Evolutionary conservation across 2,329 filamentous ascomycete species (phyloP), one percentile per base, ranked within the genome.

Genomic region (Diaporthe sp.): DNA sequence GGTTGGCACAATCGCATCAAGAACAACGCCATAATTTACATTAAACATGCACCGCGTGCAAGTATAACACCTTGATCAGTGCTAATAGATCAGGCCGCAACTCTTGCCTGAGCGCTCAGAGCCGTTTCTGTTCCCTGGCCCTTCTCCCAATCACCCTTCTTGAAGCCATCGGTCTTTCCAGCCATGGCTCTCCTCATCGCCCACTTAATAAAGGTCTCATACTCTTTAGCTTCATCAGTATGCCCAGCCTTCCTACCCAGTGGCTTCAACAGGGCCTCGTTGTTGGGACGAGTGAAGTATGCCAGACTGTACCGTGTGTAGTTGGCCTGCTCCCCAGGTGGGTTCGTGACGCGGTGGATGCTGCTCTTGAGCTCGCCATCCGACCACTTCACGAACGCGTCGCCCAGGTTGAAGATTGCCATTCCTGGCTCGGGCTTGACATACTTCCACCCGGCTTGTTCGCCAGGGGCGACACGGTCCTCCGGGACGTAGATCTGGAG

Each of bases 331-430:
- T 74, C 74, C 3, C 82, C 82, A 9, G 82, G 82, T 3, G 82
- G 77, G 2, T 82, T 81, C 34, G 84, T 80, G 15, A 84, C 83
- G 51, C 83, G 82, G 75, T 85, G 83, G 44, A 82, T 82, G 20
- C 82, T 83, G 10, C 82, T 81, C 74, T 82, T 83, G 25, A 84
- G 77, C 13, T 77, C 77, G 71, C 82, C 82, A 68, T 82, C 81
- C 39, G 81, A 82, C 75, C 83, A 84, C 51, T 78, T 81, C n/a
- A 83, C 81, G 74, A 84, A 83, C 4, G 83, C 83, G 71, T 85
- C 84, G 7, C 84, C 84, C 1, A 85, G 80, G 57, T 85, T 85
- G 76, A 85, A 79, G 67, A 85, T 83, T 22, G 84, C 84, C 74
- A 83, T 82, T 3, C 83, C 82, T 17, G 79, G 79, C 63, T 82